These are phyloP conservation scores for Mycena venus DNA, from an alignment of 768 basidiomycete genomes.

Conservation along the genomic window DNA sequence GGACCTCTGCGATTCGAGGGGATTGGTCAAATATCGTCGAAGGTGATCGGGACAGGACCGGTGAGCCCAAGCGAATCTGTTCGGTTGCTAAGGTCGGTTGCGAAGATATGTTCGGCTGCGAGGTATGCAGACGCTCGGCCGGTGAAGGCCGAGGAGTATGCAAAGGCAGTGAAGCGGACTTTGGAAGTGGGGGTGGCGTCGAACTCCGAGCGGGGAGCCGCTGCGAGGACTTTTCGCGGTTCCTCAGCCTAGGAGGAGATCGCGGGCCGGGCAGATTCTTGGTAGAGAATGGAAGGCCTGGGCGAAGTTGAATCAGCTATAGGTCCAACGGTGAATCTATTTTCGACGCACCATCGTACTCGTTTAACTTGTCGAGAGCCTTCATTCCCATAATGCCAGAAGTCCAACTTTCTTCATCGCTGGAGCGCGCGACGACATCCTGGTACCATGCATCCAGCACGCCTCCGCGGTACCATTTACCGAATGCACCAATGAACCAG, in stretches of 20 bases:
- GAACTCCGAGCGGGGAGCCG: conserved; percentile 67
- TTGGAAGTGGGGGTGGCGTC: conserved; percentile 88
- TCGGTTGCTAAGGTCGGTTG: conserved; percentile 43
- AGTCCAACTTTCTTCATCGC: conserved; percentile 80
- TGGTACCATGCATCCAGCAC: conserved; percentile 86
- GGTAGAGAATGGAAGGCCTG: conserved; percentile 67
- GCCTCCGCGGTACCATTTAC: conserved; percentile 91
- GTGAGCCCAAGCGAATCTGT: conserved; percentile 44
- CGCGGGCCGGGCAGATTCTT: conserved; percentile 61
- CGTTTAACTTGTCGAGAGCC: conserved; percentile 76
- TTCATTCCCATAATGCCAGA: conserved; percentile 86
- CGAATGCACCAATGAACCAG: conserved; percentile 94
- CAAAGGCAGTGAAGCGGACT: conserved; percentile 83
- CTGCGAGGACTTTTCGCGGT: conserved; percentile 68
- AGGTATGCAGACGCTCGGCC: conserved; percentile 46
- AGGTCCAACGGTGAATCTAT: conserved; percentile 33
- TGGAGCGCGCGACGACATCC: conserved; percentile 72
- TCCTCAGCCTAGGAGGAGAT: conserved; percentile 69
- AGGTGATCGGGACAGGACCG: conserved; percentile 51
- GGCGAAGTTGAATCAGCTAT: conserved; percentile 25
- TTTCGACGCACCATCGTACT: conserved; percentile 66
- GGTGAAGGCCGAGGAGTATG: conserved; percentile 68
- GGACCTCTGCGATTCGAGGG: conserved; percentile 79
- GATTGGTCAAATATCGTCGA: conserved; percentile 72
- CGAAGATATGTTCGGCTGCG: conserved; percentile 43